Evolutionary conservation across 352 stramenopile genomes (phyloP).

Genomic region (Elongisporangium senticosum): DNA sequence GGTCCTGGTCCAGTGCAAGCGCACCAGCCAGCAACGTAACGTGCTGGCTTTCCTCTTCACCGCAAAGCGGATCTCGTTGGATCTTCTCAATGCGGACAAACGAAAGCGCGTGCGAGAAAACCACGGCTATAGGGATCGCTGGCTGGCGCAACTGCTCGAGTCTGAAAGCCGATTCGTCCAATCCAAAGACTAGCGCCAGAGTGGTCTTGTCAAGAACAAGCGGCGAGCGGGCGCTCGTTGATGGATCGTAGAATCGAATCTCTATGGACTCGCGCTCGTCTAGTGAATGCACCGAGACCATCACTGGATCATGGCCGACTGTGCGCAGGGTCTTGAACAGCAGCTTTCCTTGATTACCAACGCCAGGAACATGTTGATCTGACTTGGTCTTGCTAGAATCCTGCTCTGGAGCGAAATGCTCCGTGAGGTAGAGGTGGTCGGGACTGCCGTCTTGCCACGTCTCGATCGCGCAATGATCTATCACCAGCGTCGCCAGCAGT

Average conservation of each 20-base stretch:
- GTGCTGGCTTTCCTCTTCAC: background rate
- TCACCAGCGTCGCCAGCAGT: constrained; percentile 30
- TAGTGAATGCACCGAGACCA: constrained; percentile 25
- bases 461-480: constrained; percentile 56
- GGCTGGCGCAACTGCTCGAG: background rate
- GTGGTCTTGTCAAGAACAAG: constrained; percentile 10
- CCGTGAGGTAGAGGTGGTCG: constrained; percentile 41
- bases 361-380: background rate
- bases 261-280: constrained; percentile 6
- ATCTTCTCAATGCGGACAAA: background rate
- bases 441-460: constrained; percentile 35
- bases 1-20: background rate
- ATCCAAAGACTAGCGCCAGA: constrained; percentile 14
- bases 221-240: constrained; percentile 23
- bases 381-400: background rate
- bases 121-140: constrained; percentile 3
- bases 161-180: constrained; percentile 1
- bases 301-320: constrained; percentile 25
- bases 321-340: constrained; percentile 48
- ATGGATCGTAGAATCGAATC: constrained; percentile 40
- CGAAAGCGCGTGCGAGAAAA: background rate
- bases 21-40: background rate
- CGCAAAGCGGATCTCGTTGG: background rate
- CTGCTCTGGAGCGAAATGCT: constrained; percentile 19
- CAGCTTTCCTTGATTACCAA: constrained; percentile 2